A percentile compares a stretch with the other conserved stretches of the same genome.
Conservation (phyloP, 1,139 yeast genomes). For the Insectozyma bohioensis region DNA sequence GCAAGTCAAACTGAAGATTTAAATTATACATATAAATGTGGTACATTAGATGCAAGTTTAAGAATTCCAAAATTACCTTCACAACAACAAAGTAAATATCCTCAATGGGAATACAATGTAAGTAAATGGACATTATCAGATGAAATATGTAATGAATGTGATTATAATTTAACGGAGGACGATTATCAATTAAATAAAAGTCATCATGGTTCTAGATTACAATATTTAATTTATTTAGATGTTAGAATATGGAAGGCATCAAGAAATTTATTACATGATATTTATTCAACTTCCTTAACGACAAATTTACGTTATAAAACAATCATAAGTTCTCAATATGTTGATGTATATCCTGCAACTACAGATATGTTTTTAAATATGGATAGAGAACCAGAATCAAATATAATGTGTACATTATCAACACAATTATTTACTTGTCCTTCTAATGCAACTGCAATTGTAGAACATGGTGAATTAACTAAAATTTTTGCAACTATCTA, state of each 20-base stretch:
- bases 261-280: slow-evolving; percentile 60
- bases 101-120: slow-evolving; percentile 41
- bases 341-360: slow-evolving; percentile 78
- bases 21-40: slow-evolving; percentile 26
- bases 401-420: slow-evolving; percentile 71
- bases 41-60: slow-evolving; percentile 31
- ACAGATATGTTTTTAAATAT: slow-evolving; percentile 69
- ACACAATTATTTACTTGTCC: slow-evolving; percentile 90
- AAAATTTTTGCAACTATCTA: slow-evolving; percentile 67
- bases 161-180: slow-evolving; percentile 35
- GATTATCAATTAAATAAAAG: slow-evolving; percentile 26
- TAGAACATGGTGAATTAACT: slow-evolving; percentile 68
- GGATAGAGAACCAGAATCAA: slow-evolving; percentile 82
- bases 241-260: slow-evolving; percentile 71
- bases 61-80: slow-evolving; percentile 34
- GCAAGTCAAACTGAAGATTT: slow-evolving; percentile 11
- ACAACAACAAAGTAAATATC: slow-evolving; percentile 1
- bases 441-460: slow-evolving; percentile 66
- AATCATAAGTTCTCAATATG: slow-evolving; percentile 72
- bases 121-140: slow-evolving; percentile 43
- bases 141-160: slow-evolving; percentile 44
- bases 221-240: slow-evolving; percentile 70
- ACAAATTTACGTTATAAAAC: slow-evolving; percentile 61
- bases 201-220: slow-evolving; percentile 71
- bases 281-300: slow-evolving; percentile 69